Evolutionary conservation across 2,329 filamentous ascomycete species (phyloP).

Genomic region (Pestalotiopsis sp.): DNA sequence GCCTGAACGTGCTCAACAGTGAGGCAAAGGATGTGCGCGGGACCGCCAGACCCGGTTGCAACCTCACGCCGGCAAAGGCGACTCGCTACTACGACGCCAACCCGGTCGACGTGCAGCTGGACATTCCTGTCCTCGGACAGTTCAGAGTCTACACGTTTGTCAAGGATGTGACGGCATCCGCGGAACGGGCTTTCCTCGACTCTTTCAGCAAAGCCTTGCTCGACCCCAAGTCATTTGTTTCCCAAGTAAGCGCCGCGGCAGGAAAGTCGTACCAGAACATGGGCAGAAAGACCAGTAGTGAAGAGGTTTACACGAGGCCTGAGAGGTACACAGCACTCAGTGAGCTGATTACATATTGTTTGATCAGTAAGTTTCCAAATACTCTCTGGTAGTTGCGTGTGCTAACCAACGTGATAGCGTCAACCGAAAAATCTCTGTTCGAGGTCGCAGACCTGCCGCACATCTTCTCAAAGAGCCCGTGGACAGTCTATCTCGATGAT

Average conservation of each 20-base stretch:
- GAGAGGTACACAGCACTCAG: conserved; percentile 71
- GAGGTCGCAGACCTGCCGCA: conserved; percentile 27
- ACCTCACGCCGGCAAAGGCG: conserved; percentile 69
- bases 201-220: conserved; percentile 59
- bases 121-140: conserved; percentile 77
- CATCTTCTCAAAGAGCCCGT: conserved; percentile 25
- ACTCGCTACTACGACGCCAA: conserved; percentile 79
- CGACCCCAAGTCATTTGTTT: conserved; percentile 56
- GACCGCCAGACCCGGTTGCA: conserved; percentile 54
- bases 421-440: conserved; percentile 26
- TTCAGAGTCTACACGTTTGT: conserved; percentile 76
- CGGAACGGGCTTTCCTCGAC: conserved; percentile 53
- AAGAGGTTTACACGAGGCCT: conserved; percentile 68
- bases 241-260: conserved; percentile 60
- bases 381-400: background rate
- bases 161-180: conserved; percentile 60
- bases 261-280: conserved; percentile 63
- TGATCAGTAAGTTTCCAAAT: conserved; percentile 59
- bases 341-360: conserved; percentile 68
- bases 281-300: conserved; percentile 57
- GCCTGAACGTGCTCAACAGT: conserved; percentile 53
- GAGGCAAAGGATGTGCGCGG: conserved; percentile 41
- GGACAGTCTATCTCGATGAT: conserved; percentile 32
- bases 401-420: conserved; percentile 20
- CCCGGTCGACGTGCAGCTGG: conserved; percentile 75